A percentile compares a stretch with the other conserved stretches of the same genome.
These are phyloP conservation scores for Gamarada debralockiae DNA, from an alignment of 495 filamentous ascomycete genomes.

Conservation along the genomic window DNA sequence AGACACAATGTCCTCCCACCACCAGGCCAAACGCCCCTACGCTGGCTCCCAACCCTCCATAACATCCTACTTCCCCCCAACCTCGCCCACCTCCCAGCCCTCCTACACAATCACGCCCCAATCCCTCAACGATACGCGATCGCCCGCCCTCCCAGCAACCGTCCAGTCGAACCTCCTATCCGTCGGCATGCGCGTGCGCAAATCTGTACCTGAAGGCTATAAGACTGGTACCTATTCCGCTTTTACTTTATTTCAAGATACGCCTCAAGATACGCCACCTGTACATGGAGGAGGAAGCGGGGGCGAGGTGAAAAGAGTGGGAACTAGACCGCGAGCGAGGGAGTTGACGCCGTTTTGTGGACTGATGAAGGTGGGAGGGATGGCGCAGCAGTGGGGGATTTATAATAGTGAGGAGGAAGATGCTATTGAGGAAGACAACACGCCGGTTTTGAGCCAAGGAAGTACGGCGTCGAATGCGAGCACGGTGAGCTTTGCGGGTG, in stretches of 20 bases:
- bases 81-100: neutral
- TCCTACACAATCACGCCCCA: neutral
- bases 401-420: conserved; percentile 7
- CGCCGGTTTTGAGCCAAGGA: conserved; percentile 16
- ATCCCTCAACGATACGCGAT: neutral
- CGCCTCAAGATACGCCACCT: neutral
- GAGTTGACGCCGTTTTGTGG: conserved; percentile 78
- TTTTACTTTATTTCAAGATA: conserved; percentile 41
- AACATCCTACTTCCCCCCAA: conserved; percentile 21
- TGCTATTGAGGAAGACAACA: conserved; percentile 18
- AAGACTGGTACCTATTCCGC: conserved; percentile 59
- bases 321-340: conserved; percentile 29
- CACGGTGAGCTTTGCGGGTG: neutral
- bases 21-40: conserved; percentile 26
- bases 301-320: conserved; percentile 7
- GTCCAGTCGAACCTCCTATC: conserved; percentile 76
- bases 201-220: conserved; percentile 88
- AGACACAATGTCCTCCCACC: conserved; percentile 5
- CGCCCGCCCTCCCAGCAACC: conserved; percentile 49
- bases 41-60: conserved; percentile 24
- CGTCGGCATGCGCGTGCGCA: conserved; percentile 91
- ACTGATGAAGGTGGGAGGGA: conserved; percentile 59
- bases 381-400: conserved; percentile 19
- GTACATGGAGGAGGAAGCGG: no score
- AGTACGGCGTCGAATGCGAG: conserved; percentile 12